phyloP scores from a whole-genome alignment of 306 rosid species.

The Castanea sativa region DNA sequence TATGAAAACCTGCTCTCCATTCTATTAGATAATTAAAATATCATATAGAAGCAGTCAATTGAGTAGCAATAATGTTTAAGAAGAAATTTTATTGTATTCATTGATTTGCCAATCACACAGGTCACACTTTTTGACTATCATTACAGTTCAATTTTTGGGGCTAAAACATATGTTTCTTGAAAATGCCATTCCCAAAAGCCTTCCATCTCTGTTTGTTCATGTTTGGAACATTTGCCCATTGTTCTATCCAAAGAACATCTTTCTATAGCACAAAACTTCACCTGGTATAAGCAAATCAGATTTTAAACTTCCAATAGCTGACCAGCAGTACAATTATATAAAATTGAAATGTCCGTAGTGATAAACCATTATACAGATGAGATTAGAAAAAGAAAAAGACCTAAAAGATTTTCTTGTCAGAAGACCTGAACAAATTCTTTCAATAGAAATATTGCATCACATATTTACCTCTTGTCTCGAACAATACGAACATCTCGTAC shows the following conservation, averaged over 20 bases:
- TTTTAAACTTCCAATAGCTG: background rate
- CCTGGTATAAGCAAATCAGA: background rate
- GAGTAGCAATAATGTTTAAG: background rate
- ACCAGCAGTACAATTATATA: background rate
- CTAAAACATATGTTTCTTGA: background rate
- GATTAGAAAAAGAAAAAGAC: background rate
- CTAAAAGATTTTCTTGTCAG: background rate
- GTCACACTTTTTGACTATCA: background rate
- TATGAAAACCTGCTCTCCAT: constrained; percentile 1
- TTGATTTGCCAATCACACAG: background rate
- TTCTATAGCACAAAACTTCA: background rate
- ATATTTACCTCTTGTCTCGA: background rate
- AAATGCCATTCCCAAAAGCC: background rate
- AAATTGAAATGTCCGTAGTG: background rate
- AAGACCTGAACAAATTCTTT: background rate
- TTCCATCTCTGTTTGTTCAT: too few relatives aligned
- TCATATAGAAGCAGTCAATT: background rate
- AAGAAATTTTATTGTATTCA: background rate
- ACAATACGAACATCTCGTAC: background rate
- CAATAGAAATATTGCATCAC: background rate
- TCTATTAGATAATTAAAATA: background rate
- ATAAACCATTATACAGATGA: background rate
- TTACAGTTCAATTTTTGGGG: background rate
- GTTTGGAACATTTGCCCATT: too few relatives aligned
- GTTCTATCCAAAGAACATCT: background rate